A percentile compares a stretch with the other conserved stretches of the same genome.
These are phyloP conservation scores for Physcomitrium patens DNA, from an alignment of 225 moss, liverwort and hornwort species.

Conservation along the genomic window DNA sequence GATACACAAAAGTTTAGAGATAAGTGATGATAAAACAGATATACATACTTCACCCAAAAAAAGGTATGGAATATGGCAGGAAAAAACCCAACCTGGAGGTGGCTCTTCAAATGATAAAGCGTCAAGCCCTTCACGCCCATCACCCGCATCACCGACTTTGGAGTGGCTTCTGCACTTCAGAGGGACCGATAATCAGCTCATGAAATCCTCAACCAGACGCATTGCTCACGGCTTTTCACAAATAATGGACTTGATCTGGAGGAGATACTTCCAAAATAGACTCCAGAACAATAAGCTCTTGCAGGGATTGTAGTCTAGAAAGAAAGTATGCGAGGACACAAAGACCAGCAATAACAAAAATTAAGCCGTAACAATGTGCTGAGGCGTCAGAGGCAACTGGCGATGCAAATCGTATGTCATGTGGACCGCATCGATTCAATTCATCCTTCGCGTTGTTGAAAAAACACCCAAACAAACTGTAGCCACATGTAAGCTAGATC, in stretches of 20 bases:
- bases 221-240: not conserved
- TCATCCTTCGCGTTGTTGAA: not conserved
- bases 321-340: slow-evolving; percentile 4
- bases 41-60: not conserved
- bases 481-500: not conserved
- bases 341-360: not conserved
- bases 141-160: slow-evolving; percentile 64
- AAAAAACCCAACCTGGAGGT: slow-evolving; percentile 52
- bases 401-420: not conserved
- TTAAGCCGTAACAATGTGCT: not conserved
- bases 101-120: slow-evolving; percentile 62
- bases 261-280: not conserved
- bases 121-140: slow-evolving; percentile 68
- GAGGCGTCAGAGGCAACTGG: slow-evolving; percentile 3
- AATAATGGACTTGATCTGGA: not conserved
- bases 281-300: not conserved
- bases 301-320: not conserved
- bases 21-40: not conserved
- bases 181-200: slow-evolving; percentile 28
- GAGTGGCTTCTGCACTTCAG: slow-evolving; percentile 63
- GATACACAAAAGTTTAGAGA: not conserved
- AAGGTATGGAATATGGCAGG: not conserved
- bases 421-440: not conserved
- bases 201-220: not conserved
- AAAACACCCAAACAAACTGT: not conserved